These are phyloP conservation scores for Lindgomyces ingoldianus DNA, from an alignment of 495 filamentous ascomycete species.

Conservation along the genomic window DNA sequence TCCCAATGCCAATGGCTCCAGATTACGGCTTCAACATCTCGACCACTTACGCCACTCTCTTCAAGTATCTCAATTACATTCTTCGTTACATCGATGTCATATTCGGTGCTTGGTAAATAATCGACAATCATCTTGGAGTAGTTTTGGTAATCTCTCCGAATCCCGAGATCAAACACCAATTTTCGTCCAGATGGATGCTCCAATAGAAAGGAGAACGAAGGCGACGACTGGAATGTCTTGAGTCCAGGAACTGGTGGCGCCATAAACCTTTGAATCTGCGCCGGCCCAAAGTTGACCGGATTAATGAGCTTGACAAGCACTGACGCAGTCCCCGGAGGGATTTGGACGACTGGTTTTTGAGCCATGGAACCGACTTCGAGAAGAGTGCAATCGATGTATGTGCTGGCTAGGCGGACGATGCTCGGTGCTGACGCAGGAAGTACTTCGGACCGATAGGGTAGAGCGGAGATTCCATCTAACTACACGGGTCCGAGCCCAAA, in stretches of 20 bases:
- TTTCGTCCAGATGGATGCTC: slow-evolving; percentile 3
- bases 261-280: slow-evolving; percentile 1
- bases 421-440: too few relatives aligned
- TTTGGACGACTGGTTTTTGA: neutral
- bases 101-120: neutral
- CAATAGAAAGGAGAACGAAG: neutral
- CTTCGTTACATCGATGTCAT: slow-evolving; percentile 42
- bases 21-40: slow-evolving; percentile 55
- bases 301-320: neutral
- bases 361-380: too few relatives aligned
- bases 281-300: neutral
- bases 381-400: too few relatives aligned
- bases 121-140: neutral
- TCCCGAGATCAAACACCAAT: slow-evolving; percentile 28
- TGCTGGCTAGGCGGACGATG: too few relatives aligned
- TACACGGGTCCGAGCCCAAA: too few relatives aligned
- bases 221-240: neutral
- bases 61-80: slow-evolving; percentile 53
- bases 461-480: too few relatives aligned
- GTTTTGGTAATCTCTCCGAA: slow-evolving; percentile 26
- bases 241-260: neutral
- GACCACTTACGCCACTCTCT: slow-evolving; percentile 47
- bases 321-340: neutral
- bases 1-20: slow-evolving; percentile 50
- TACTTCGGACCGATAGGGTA: too few relatives aligned